Evolutionary conservation across 805 yeast genomes (phyloP).

Genomic region (Saccharomyces jurei): DNA sequence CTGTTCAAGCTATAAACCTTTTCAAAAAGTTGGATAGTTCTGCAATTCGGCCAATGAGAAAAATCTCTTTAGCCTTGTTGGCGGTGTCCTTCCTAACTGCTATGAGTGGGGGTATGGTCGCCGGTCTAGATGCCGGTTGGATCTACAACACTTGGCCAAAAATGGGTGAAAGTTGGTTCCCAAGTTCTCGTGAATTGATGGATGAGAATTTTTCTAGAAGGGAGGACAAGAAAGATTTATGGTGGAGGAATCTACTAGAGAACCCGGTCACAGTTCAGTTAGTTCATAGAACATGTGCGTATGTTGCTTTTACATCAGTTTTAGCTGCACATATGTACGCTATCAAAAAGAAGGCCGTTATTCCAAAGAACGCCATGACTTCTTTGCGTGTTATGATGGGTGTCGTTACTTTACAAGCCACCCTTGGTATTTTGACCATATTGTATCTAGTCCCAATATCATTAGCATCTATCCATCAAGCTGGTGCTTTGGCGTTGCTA

Average conservation of each 20-base stretch:
- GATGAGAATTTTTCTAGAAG: conserved; percentile 63
- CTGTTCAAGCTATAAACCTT: conserved; percentile 45
- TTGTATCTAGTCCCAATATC: conserved; percentile 86
- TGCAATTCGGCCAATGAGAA: conserved; percentile 48
- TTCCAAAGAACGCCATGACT: conserved; percentile 50
- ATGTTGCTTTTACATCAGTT: conserved; percentile 65
- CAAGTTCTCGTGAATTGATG: conserved; percentile 70
- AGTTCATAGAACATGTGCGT: conserved; percentile 80
- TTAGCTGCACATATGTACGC: conserved; percentile 66
- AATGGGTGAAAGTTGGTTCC: conserved; percentile 83
- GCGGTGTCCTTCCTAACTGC: conserved; percentile 79
- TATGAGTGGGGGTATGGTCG: conserved; percentile 96
- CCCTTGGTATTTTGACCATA: conserved; percentile 80
- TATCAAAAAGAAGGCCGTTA: conserved; percentile 42
- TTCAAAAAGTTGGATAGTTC: conserved; percentile 58
- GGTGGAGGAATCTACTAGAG: conserved; percentile 90
- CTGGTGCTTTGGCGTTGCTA: conserved; percentile 85
- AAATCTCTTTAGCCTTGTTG: conserved; percentile 47
- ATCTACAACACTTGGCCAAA: conserved; percentile 94
- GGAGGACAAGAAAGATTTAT: conserved; percentile 59
- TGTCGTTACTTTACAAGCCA: conserved; percentile 70
- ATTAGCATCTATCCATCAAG: conserved; percentile 92
- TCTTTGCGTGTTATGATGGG: conserved; percentile 71
- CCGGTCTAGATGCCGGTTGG: conserved; percentile 95
- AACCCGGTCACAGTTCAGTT: conserved; percentile 95